Evolutionary conservation across 2,329 filamentous ascomycete species (phyloP).

Genomic region (Lecanicillium sp.): DNA sequence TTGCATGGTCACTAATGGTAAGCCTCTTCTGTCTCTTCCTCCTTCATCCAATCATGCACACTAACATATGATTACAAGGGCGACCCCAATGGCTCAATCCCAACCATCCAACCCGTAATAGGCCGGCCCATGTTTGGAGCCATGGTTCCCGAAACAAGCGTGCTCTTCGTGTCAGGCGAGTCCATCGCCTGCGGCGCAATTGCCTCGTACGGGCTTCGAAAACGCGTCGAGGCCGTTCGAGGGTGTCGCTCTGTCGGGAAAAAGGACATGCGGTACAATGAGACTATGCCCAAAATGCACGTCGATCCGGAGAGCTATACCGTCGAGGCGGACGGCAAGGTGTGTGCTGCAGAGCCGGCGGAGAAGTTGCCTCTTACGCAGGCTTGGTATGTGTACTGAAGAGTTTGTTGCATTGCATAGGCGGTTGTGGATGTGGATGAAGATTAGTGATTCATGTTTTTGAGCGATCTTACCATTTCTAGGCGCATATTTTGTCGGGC

Average conservation of each 20-base stretch:
- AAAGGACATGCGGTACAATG: slow-evolving; percentile 85
- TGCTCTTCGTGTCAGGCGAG: slow-evolving; percentile 74
- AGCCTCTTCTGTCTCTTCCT: slow-evolving; percentile 14
- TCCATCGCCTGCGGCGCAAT: slow-evolving; percentile 61
- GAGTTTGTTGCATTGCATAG: not conserved
- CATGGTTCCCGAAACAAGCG: slow-evolving; percentile 59
- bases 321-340: slow-evolving; percentile 74
- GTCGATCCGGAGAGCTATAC: slow-evolving; percentile 88
- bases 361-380: slow-evolving; percentile 67
- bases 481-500: too few species aligned
- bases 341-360: slow-evolving; percentile 67
- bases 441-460: too few species aligned
- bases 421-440: not conserved
- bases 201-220: slow-evolving; percentile 64
- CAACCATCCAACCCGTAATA: slow-evolving; percentile 77
- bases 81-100: slow-evolving; percentile 76
- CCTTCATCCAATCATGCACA: not conserved
- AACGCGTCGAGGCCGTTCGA: slow-evolving; percentile 71
- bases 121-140: slow-evolving; percentile 81
- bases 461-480: too few species aligned
- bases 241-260: slow-evolving; percentile 70
- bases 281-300: slow-evolving; percentile 73
- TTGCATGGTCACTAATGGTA: slow-evolving; percentile 77
- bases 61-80: slow-evolving; percentile 37
- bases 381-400: slow-evolving; percentile 65